Percentiles rank a stretch among this genome's conserved stretches.
phyloP scores from a whole-genome alignment of 345 rosid genomes.

The Eucalyptus shirleyi region DNA sequence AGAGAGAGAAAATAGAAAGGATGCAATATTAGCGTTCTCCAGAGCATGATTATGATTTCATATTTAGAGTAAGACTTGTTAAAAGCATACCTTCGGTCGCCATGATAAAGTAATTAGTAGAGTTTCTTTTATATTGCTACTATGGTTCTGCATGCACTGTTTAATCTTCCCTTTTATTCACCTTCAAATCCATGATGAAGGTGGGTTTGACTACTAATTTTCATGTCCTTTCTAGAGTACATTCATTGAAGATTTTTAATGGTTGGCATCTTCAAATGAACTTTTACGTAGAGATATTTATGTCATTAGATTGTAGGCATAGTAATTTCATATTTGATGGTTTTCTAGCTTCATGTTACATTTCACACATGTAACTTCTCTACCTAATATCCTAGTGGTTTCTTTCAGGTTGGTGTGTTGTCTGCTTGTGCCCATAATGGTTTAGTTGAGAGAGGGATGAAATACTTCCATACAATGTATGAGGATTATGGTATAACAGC shows the following conservation, averaged over 20 bases:
- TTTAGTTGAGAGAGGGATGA: conserved; percentile 13
- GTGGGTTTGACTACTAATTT: neutral
- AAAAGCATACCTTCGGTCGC: neutral
- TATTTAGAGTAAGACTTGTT: neutral
- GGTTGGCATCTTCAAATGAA: neutral
- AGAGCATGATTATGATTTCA: neutral
- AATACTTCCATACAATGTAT: conserved; percentile 8
- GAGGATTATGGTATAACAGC: conserved; percentile 2
- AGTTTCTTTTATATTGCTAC: neutral
- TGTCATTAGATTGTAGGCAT: neutral
- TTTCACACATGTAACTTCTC: neutral
- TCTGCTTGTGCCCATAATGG: conserved; percentile 23
- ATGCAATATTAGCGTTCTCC: neutral
- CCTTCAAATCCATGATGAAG: neutral
- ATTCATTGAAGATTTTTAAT: neutral
- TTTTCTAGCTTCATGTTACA: neutral
- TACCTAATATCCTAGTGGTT: neutral
- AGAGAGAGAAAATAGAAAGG: neutral
- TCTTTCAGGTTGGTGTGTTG: conserved; percentile 13
- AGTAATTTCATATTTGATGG: neutral
- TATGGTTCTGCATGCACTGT: neutral
- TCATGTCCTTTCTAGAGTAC: neutral
- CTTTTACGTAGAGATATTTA: neutral
- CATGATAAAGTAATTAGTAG: neutral
- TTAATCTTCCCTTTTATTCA: neutral